phyloP scores from a whole-genome alignment of 805 yeast genomes.

The Kodamaea kaohsiungensis region DNA sequence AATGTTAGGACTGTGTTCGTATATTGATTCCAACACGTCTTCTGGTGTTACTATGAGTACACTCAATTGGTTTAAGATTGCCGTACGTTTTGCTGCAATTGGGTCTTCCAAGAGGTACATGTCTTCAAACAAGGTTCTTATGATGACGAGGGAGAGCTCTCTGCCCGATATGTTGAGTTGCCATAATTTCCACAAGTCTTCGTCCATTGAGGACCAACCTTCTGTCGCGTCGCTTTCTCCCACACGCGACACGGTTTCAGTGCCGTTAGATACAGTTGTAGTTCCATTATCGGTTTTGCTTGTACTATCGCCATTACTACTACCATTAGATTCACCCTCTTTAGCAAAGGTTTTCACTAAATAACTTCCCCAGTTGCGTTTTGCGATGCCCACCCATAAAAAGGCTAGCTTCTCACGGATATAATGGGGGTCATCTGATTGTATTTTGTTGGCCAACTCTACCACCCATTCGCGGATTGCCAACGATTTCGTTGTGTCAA shows the following conservation, averaged over 20 bases:
- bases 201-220: slow-evolving; percentile 90
- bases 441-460: slow-evolving; percentile 65
- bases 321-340: slow-evolving; percentile 3
- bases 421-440: slow-evolving; percentile 78
- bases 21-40: slow-evolving; percentile 57
- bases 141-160: slow-evolving; percentile 74
- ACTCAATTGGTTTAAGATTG: slow-evolving; percentile 77
- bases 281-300: not conserved
- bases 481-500: slow-evolving; percentile 53
- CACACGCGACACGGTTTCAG: not conserved
- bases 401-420: slow-evolving; percentile 86
- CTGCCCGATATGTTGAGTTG: slow-evolving; percentile 58
- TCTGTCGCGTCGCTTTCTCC: slow-evolving; percentile 41
- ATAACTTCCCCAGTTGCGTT: slow-evolving; percentile 85
- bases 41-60: slow-evolving; percentile 81
- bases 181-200: slow-evolving; percentile 76
- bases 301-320: not conserved
- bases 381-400: slow-evolving; percentile 89
- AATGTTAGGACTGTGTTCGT: slow-evolving; percentile 65
- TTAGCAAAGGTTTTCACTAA: slow-evolving; percentile 36
- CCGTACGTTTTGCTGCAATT: slow-evolving; percentile 75
- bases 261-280: not conserved
- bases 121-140: slow-evolving; percentile 90
- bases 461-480: slow-evolving; percentile 84
- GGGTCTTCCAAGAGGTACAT: slow-evolving; percentile 90